These are phyloP conservation scores for Inonotus hispidus DNA, from an alignment of 1,284 basidiomycete species.

Conservation along the genomic window DNA sequence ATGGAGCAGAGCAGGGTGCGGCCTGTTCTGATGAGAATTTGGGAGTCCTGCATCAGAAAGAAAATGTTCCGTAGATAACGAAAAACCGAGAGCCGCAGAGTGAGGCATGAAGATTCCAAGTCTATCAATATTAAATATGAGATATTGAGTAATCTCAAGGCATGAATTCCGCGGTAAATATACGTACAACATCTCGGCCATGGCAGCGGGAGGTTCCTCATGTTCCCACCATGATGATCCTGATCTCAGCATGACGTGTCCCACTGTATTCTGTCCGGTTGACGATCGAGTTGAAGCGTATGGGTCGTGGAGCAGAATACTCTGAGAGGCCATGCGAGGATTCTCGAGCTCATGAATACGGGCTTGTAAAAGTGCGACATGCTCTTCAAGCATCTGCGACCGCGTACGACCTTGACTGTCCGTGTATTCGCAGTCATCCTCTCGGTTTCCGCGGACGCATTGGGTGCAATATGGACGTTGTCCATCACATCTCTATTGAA, in stretches of 20 bases:
- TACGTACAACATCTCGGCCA: constrained; percentile 21
- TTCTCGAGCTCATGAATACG: constrained; percentile 36
- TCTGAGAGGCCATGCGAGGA: constrained; percentile 24
- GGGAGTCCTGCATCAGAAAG: constrained; percentile 21
- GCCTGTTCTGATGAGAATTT: constrained; percentile 35
- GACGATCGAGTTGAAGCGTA: constrained; percentile 20
- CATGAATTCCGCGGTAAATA: neutral
- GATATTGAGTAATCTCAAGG: neutral
- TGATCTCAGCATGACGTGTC: neutral
- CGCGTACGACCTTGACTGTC: constrained; percentile 32
- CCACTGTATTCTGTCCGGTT: neutral
- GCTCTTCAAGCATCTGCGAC: constrained; percentile 34
- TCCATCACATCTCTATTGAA: constrained; percentile 39
- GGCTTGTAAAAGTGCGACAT: constrained; percentile 32
- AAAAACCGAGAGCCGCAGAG: constrained; percentile 29
- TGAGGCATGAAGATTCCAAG: constrained; percentile 21
- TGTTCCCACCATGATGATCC: constrained; percentile 17
- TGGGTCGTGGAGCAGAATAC: constrained; percentile 30
- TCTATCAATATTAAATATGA: constrained; percentile 16
- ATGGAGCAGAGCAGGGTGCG: constrained; percentile 42
- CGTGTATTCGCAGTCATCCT: constrained; percentile 38
- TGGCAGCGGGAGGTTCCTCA: constrained; percentile 21
- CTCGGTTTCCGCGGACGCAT: constrained; percentile 31
- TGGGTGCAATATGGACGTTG: constrained; percentile 33
- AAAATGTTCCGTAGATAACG: constrained; percentile 30